Percentiles rank a stretch among this genome's conserved stretches.
These are phyloP conservation scores for Exsudoporus frostii DNA, from an alignment of 768 basidiomycete genomes.

Conservation along the genomic window DNA sequence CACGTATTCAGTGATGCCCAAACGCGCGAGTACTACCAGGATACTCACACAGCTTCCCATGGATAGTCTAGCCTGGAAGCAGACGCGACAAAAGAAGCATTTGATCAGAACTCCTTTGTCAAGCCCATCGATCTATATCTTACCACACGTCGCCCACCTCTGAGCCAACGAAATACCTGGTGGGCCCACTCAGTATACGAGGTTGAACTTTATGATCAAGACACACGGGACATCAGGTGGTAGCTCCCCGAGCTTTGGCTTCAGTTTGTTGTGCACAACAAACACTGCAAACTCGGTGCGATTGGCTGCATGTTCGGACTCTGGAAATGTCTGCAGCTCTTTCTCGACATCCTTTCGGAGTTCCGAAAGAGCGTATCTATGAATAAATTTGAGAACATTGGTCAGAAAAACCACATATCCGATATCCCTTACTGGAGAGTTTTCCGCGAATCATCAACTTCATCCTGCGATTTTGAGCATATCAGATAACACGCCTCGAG, in stretches of 20 bases:
- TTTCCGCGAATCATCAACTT: slow-evolving; percentile 85
- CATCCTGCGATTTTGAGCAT: slow-evolving; percentile 51
- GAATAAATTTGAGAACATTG: slow-evolving; percentile 1
- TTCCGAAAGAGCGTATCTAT: slow-evolving; percentile 86
- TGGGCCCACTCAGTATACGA: slow-evolving; percentile 9
- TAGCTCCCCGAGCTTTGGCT: slow-evolving; percentile 76
- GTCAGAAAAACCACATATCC: neutral
- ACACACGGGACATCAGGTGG: slow-evolving; percentile 64
- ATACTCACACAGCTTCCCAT: slow-evolving; percentile 71
- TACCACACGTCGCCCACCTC: slow-evolving; percentile 74
- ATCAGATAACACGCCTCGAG: slow-evolving; percentile 13
- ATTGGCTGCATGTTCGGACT: slow-evolving; percentile 68
- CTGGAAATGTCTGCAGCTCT: slow-evolving; percentile 61
- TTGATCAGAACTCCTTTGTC: slow-evolving; percentile 14
- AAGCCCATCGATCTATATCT: slow-evolving; percentile 26
- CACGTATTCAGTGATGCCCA: neutral
- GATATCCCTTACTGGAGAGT: slow-evolving; percentile 70
- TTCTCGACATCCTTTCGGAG: slow-evolving; percentile 84
- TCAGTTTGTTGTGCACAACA: slow-evolving; percentile 93
- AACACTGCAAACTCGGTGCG: slow-evolving; percentile 88
- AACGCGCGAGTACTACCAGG: neutral
- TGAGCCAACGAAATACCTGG: slow-evolving; percentile 76
- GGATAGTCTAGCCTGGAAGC: slow-evolving; percentile 73
- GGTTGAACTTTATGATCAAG: neutral
- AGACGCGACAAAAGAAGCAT: slow-evolving; percentile 4